Evolutionary conservation across 306 rosid species (phyloP).

Genomic region (Heteromeles arbutifolia): DNA sequence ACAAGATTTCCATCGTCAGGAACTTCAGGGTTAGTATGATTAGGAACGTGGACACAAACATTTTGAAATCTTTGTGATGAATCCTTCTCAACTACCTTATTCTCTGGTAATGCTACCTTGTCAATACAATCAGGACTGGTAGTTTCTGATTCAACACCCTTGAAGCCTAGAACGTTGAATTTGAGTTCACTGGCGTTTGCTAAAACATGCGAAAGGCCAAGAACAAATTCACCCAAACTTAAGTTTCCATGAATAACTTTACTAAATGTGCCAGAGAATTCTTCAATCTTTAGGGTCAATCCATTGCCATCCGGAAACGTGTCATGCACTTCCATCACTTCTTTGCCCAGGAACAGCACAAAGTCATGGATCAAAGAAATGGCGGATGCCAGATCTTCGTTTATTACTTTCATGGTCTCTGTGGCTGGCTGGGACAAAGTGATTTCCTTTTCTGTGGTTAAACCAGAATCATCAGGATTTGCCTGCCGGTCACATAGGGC

Average conservation of each 20-base stretch:
- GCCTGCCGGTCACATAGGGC: conserved; percentile 51
- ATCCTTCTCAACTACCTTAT: conserved; percentile 53
- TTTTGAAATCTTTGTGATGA: conserved; percentile 53
- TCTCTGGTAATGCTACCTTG: conserved; percentile 88
- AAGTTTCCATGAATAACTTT: conserved; percentile 42
- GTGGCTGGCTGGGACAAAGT: conserved; percentile 34
- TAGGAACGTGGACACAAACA: conserved; percentile 48
- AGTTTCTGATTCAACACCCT: conserved; percentile 54
- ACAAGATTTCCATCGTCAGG: conserved; percentile 79
- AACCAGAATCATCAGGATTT: conserved; percentile 63
- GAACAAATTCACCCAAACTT: conserved; percentile 61
- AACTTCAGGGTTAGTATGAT: conserved; percentile 69
- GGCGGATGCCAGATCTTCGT: conserved; percentile 65
- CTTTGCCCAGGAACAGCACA: conserved; percentile 61
- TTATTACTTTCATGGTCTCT: conserved; percentile 32
- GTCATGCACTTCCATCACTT: conserved; percentile 57
- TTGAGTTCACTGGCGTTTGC: conserved; percentile 69
- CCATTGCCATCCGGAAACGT: conserved; percentile 46
- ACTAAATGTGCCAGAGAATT: conserved; percentile 55
- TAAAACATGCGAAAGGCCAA: conserved; percentile 70
- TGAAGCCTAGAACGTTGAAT: conserved; percentile 64
- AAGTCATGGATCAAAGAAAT: conserved; percentile 76
- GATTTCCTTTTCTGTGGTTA: conserved; percentile 43
- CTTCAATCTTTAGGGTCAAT: conserved; percentile 61
- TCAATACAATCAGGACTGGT: conserved; percentile 92